A percentile compares a stretch with the other conserved stretches of the same genome.
Evolutionary conservation across 148 eudicot species (phyloP).

Genomic region (Pouteria glomerata): DNA sequence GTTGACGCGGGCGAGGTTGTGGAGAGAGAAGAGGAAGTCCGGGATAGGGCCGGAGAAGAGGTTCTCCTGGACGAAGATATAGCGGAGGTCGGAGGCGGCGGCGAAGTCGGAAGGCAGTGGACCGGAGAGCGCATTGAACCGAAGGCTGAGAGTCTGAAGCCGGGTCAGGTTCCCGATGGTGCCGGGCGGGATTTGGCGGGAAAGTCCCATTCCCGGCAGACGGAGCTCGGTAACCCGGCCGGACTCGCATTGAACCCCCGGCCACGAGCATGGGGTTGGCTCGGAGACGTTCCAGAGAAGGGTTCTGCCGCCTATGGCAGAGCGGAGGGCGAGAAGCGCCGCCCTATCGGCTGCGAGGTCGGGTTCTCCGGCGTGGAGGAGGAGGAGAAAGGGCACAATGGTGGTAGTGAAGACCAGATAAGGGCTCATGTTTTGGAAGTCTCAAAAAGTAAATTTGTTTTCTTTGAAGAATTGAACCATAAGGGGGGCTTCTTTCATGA

Average conservation of each 20-base stretch:
- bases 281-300: constrained; percentile 39
- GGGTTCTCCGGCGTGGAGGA: constrained; percentile 15
- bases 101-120: constrained; percentile 24
- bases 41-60: constrained; percentile 50
- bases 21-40: constrained; percentile 20
- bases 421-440: neutral
- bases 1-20: constrained; percentile 32
- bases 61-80: constrained; percentile 50
- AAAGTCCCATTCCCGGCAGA: constrained; percentile 40
- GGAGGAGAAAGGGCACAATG: constrained; percentile 17
- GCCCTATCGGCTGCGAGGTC: constrained; percentile 38
- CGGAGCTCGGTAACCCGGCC: constrained; percentile 44
- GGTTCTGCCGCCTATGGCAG: constrained; percentile 50
- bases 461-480: neutral
- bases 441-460: neutral
- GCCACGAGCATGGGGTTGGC: constrained; percentile 49
- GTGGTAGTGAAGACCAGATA: constrained; percentile 7
- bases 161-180: constrained; percentile 25
- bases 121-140: constrained; percentile 32
- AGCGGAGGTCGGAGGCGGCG: constrained; percentile 26
- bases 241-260: constrained; percentile 40
- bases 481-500: neutral
- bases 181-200: constrained; percentile 29
- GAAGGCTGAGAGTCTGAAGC: constrained; percentile 39
- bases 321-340: constrained; percentile 37